Evolutionary conservation across 306 rosid genomes (phyloP).

Genomic region (Acacia melanoxylon): DNA sequence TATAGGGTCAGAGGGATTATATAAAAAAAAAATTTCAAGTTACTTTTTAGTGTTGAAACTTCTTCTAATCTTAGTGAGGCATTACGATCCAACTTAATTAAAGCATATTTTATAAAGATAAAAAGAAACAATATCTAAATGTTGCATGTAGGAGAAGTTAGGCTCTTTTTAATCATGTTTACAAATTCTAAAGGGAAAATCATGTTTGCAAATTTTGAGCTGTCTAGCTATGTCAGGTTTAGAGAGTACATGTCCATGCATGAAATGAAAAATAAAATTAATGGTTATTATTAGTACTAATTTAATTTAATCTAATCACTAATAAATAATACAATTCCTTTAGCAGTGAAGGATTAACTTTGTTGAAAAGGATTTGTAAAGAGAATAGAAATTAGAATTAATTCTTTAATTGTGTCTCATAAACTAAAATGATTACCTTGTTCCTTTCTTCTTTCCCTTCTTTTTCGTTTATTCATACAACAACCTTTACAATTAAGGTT

Average conservation of each 20-base stretch:
- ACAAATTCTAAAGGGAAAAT: slow-evolving; percentile 20
- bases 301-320: slow-evolving; percentile 13
- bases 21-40: neutral
- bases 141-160: slow-evolving; percentile 30
- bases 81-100: neutral
- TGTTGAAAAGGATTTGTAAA: neutral
- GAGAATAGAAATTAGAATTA: slow-evolving; percentile 1
- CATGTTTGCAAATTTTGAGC: slow-evolving; percentile 48
- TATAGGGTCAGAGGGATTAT: neutral
- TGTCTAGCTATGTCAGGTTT: slow-evolving; percentile 39
- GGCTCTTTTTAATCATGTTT: slow-evolving; percentile 35
- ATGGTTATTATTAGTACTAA: slow-evolving; percentile 19
- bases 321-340: slow-evolving; percentile 6
- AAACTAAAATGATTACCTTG: neutral
- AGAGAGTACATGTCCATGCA: slow-evolving; percentile 48
- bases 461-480: neutral
- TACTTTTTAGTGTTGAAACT: neutral
- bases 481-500: neutral
- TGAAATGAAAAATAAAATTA: slow-evolving; percentile 42
- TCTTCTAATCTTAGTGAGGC: neutral
- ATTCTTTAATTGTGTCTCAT: slow-evolving; percentile 28
- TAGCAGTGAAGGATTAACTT: slow-evolving; percentile 27
- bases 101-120: neutral
- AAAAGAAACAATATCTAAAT: neutral
- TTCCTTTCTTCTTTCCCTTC: slow-evolving; percentile 8